phyloP scores from a whole-genome alignment of 176 grass and related monocot genomes.

The Raddia guianensis region DNA sequence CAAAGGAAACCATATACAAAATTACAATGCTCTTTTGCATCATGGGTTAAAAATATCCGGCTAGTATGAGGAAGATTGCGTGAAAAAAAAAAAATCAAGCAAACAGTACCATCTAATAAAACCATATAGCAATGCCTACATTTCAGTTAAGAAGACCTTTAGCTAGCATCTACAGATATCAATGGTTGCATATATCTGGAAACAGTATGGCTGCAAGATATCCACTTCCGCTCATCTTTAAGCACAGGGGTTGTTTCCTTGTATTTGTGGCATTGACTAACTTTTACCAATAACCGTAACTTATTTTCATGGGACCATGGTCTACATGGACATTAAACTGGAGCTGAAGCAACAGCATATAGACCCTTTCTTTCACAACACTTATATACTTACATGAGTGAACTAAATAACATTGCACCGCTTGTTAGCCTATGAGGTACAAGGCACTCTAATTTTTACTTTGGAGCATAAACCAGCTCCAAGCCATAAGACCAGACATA shows the following conservation, averaged over 20 bases:
- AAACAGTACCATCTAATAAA: background rate
- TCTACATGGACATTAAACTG: background rate
- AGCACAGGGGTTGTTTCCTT: background rate
- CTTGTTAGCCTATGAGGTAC: constrained; percentile 5
- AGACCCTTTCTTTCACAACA: background rate
- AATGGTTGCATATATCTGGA: background rate
- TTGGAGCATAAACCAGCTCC: background rate
- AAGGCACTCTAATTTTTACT: background rate
- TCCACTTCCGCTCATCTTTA: background rate
- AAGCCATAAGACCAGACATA: background rate
- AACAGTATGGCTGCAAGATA: background rate
- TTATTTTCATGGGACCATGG: background rate
- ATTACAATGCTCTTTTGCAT: background rate
- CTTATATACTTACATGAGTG: background rate
- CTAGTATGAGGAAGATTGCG: background rate
- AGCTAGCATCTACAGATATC: background rate
- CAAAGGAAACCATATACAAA: background rate
- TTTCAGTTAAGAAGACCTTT: background rate
- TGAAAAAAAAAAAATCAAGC: background rate
- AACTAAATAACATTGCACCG: background rate
- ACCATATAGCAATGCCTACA: background rate
- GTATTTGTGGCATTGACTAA: background rate
- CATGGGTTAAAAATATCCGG: background rate
- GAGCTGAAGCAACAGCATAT: background rate
- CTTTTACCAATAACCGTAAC: background rate